A percentile compares a stretch with the other conserved stretches of the same genome.
These are phyloP conservation scores for Neonectria faginata DNA, from an alignment of 2,329 filamentous ascomycete genomes.

Conservation along the genomic window DNA sequence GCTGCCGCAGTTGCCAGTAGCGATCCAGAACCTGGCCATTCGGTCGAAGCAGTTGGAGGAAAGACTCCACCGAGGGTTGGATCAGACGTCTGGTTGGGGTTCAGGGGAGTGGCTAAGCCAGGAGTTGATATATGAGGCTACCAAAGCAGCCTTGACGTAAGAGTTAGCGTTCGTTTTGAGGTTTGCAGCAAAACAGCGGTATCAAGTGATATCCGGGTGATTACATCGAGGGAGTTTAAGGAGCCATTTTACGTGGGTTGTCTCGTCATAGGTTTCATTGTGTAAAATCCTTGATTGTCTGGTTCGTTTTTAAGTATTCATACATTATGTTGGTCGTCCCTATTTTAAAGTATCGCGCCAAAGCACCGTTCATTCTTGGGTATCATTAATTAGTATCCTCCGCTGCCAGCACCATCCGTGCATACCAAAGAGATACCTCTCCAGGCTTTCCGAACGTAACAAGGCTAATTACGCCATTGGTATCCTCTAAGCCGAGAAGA, in stretches of 20 bases:
- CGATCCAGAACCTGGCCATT: conserved; percentile 36
- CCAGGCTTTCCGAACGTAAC: background rate
- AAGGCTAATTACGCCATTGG: background rate
- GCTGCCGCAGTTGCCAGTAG: conserved; percentile 34
- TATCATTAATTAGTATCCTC: conserved; percentile 25
- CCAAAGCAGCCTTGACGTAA: background rate
- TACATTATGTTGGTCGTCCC: conserved; percentile 8
- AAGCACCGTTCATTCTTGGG: conserved; percentile 13
- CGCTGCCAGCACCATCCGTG: conserved; percentile 6
- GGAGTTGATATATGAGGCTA: conserved; percentile 8
- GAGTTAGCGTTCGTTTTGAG: background rate
- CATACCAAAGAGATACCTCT: background rate
- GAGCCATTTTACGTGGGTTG: background rate
- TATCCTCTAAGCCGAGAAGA: background rate
- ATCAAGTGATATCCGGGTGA: conserved; percentile 15
- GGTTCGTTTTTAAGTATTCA: background rate
- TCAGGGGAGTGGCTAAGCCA: conserved; percentile 24
- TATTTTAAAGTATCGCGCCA: background rate
- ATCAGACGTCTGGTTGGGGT: background rate
- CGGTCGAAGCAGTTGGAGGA: conserved; percentile 29
- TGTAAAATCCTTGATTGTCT: background rate
- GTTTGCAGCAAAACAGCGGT: background rate
- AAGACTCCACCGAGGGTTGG: conserved; percentile 17
- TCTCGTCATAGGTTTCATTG: background rate
- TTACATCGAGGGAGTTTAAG: conserved; percentile 4